Conservation (phyloP, 2,329 filamentous ascomycete genomes). For the Talaromyces marneffei region DNA sequence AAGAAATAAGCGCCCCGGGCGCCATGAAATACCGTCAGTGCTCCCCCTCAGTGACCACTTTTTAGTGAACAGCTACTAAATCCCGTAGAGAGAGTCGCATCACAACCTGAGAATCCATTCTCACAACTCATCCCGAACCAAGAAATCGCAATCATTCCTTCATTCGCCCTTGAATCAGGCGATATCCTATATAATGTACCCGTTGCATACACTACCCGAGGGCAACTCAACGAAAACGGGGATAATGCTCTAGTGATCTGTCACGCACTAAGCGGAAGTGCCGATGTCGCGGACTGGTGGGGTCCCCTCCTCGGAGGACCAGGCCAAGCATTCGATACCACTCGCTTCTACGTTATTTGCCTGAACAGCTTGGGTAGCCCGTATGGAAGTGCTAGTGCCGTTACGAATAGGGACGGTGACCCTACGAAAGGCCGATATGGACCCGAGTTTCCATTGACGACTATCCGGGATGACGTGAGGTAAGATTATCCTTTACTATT, state of each 20-base stretch:
- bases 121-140: slow-evolving; percentile 81
- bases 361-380: slow-evolving; percentile 51
- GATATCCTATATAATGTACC: slow-evolving; percentile 71
- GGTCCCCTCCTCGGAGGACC: slow-evolving; percentile 48
- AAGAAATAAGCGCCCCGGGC: neutral
- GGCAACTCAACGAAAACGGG: slow-evolving; percentile 49
- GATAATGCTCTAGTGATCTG: slow-evolving; percentile 62
- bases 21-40: slow-evolving; percentile 14
- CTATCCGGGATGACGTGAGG: slow-evolving; percentile 92
- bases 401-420: slow-evolving; percentile 79
- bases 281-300: slow-evolving; percentile 54
- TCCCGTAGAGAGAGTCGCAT: slow-evolving; percentile 49
- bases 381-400: slow-evolving; percentile 50
- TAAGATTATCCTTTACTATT: slow-evolving; percentile 42
- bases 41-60: neutral
- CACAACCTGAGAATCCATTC: slow-evolving; percentile 89
- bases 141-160: slow-evolving; percentile 76
- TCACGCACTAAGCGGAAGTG: slow-evolving; percentile 50
- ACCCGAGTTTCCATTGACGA: slow-evolving; percentile 92
- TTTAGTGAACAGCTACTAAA: slow-evolving; percentile 43
- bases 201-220: slow-evolving; percentile 59
- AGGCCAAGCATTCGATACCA: slow-evolving; percentile 50
- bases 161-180: slow-evolving; percentile 89
- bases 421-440: slow-evolving; percentile 71
- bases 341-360: slow-evolving; percentile 51